Conservation (phyloP, 2,329 filamentous ascomycete genomes). For the Aspergillus proliferans region DNA sequence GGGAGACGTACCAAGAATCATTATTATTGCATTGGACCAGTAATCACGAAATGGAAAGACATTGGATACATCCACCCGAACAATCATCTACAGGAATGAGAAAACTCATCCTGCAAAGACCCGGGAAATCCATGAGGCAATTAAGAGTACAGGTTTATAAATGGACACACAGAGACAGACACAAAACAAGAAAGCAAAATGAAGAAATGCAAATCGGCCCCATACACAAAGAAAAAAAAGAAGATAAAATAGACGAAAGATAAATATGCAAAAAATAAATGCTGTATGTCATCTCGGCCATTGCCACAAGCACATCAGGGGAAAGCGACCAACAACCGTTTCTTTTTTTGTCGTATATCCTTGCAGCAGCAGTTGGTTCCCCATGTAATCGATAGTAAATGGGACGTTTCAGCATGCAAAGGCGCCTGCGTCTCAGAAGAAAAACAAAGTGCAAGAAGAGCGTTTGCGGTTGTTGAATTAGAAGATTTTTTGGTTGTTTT, state of each 20-base stretch:
- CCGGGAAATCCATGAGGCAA: conserved; percentile 5
- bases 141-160: conserved; percentile 9
- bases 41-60: conserved; percentile 1
- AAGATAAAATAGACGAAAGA: conserved; percentile 16
- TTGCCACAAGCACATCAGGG: conserved; percentile 18
- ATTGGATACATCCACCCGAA: conserved; percentile 2
- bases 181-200: conserved; percentile 11
- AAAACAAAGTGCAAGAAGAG: background rate
- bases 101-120: conserved; percentile 5
- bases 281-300: conserved; percentile 32
- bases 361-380: conserved; percentile 19
- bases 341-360: conserved; percentile 32
- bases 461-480: conserved; percentile 5
- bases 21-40: conserved; percentile 5
- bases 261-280: conserved; percentile 27
- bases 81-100: background rate
- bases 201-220: conserved; percentile 15
- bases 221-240: conserved; percentile 21
- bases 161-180: conserved; percentile 4
- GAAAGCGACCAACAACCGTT: background rate
- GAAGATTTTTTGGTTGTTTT: conserved; percentile 21
- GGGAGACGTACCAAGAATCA: background rate
- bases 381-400: conserved; percentile 11
- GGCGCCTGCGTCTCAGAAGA: conserved; percentile 16
- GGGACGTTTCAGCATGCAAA: conserved; percentile 19